phyloP scores from a whole-genome alignment of 768 basidiomycete genomes.

The Leucogyrophana mollusca region DNA sequence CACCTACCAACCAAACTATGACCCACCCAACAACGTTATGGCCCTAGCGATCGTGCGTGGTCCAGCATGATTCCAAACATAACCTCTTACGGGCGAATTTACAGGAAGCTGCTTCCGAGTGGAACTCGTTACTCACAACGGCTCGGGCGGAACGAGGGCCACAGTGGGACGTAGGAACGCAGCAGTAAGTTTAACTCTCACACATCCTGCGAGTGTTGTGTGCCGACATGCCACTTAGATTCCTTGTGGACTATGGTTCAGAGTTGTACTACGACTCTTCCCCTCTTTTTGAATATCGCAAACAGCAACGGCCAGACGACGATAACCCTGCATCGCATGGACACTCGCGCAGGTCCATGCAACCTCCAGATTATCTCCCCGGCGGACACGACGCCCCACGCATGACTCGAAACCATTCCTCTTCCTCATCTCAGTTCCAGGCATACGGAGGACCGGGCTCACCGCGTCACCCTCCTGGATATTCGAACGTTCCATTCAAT shows the following conservation, averaged over 20 bases:
- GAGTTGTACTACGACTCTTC: conserved; percentile 74
- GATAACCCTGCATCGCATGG: conserved; percentile 22
- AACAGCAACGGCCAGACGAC: conserved; percentile 31
- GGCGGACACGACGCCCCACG: conserved; percentile 31
- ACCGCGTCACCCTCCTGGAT: conserved; percentile 27
- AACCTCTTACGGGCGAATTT: not conserved
- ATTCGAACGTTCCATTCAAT: conserved; percentile 24
- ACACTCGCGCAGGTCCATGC: conserved; percentile 25
- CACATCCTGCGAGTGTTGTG: not conserved
- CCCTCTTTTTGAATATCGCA: conserved; percentile 51
- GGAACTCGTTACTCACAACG: conserved; percentile 78
- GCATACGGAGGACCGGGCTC: conserved; percentile 23
- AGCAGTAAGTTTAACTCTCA: conserved; percentile 65
- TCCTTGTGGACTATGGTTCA: conserved; percentile 72
- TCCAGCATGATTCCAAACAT: not conserved
- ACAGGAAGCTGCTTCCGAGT: conserved; percentile 78
- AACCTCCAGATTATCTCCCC: conserved; percentile 26
- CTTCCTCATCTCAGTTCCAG: conserved; percentile 24
- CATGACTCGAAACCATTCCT: conserved; percentile 28
- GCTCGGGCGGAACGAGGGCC: conserved; percentile 82
- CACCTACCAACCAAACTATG: conserved; percentile 57
- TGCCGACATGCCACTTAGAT: conserved; percentile 40
- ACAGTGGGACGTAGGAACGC: conserved; percentile 86
- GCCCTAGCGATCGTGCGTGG: conserved; percentile 65
- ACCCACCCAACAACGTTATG: conserved; percentile 41